Evolutionary conservation across 768 basidiomycete genomes (phyloP), one percentile per base, ranked within the genome.

Genomic region (Trametes coccinea): DNA sequence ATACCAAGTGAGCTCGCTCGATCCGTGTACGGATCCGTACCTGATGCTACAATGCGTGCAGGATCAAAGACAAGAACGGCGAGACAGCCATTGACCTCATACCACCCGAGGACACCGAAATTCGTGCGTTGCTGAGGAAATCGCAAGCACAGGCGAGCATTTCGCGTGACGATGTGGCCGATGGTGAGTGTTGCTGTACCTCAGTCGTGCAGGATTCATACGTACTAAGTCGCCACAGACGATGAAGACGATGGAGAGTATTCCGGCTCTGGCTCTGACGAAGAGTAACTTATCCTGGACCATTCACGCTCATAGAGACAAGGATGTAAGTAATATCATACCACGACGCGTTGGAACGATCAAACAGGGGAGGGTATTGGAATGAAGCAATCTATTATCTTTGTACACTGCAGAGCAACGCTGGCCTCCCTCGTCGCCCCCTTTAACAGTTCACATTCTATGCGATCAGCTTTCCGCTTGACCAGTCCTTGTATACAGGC

Each of bases 11-110:
- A 62, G 39, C 1, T 39, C 13, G 29, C 2, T 57, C 3, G 5
- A 43, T 29, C 8, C 4, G 10, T 22, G 8, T 1, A 0, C n/a
- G 34, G 34, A 37, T 14, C 13, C 22, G 41, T 29, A 3, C 41
- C 41, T 41, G 17, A 31, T 3, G 8, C 16, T 3, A 17, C 5
- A 5, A 34, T 7, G 9, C 43, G 48, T 50, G 48, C 66, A 92
- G 90, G 60, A 84, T 92, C 70, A 85, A 84, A 69, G 85, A 93
- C 74, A 88, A 87, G 77, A 78, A 85, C 57, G 85, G 85, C 22
- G 78, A 84, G 33, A 81, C 80, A 2, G 79, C 80, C 0, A 46
- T 81, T 14, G 86, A 90, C 64, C 72, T 88, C 8, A 73, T 92
- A 9, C 78, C 82, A 13, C 71, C 72, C 2, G 77, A 80, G 30